Base-by-base conservation (phyloP, 441 rosid genomes). In the Erysimum cheiri region DNA sequence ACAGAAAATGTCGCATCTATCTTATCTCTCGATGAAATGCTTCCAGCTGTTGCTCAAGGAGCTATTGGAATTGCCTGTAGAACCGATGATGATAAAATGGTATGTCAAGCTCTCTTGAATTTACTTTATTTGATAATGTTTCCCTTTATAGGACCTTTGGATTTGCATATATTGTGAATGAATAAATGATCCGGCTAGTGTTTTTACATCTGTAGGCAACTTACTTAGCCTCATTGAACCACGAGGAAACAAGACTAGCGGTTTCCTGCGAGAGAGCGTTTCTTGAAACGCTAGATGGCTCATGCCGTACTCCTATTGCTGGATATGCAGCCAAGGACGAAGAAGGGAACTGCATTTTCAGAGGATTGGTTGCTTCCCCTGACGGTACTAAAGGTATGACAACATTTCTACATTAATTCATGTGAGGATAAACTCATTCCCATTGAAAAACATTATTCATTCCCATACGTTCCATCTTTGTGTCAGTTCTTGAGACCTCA, bases 41-140 rank as follows among this genome's bases (percentile, higher is more conserved):
- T 95, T 71, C 99, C 99, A 14, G 99, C 98, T 36, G 99, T 95
- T 84, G 99, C 99, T 75, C 99, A 95, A 79, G 99, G 99, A 29
- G 99, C 99, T 2, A 95, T 92, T 52, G 98, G 98, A 70, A 92
- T 94, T 67, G 98, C 99, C 28, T 94, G 99, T 74, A 84, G 96
- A 72, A 87, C 73, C 26, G 76, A 79, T 77, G 93, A 94, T 47
- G 87, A 86, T 65, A 92, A 84, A 84, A 94, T 92, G 96, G 98
- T 92, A 70, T 36, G 77, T 70, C 5, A 40, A 73, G 26, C 47
- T 57, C 60, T 57, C 58, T 47, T 50, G 53, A 17, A 35, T 46
- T 8, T 11, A 15, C 31, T 6, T 59, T 15, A 5, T 14, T 10
- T 48, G 24, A 50, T 28, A 12, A 63, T 64, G 49, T 55, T 55